Conservation (phyloP, 352 stramenopile genomes). For the Pythium chondricola region DNA sequence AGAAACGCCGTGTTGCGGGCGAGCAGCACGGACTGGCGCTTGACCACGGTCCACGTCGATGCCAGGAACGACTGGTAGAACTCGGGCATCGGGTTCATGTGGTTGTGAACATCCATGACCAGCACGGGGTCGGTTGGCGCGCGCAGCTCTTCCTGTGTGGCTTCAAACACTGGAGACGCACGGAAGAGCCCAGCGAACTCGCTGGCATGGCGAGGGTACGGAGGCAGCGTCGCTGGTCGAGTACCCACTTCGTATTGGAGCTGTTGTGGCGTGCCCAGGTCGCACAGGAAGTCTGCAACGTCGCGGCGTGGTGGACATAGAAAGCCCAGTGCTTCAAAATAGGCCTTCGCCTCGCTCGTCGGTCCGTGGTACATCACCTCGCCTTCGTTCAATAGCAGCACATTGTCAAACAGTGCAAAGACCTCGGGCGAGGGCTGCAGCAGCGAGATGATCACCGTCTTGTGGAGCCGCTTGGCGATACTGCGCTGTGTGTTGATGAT, state of each 20-base stretch:
- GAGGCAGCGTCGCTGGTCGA: conserved; percentile 3
- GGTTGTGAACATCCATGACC: conserved; percentile 61
- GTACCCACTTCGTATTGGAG: conserved; percentile 22
- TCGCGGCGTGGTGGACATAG: conserved; percentile 55
- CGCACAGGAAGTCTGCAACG: conserved; percentile 89
- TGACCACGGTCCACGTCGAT: conserved; percentile 36
- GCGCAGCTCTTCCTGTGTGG: conserved; percentile 58
- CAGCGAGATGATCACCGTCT: conserved; percentile 69
- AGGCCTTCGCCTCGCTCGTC: conserved; percentile 42
- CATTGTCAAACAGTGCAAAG: conserved; percentile 90
- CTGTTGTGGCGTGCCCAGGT: conserved; percentile 39
- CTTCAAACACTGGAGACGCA: conserved; percentile 29
- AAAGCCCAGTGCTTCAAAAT: conserved; percentile 78
- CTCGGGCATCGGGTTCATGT: conserved; percentile 29
- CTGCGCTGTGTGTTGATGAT: conserved; percentile 42
- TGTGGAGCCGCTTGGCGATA: conserved; percentile 36
- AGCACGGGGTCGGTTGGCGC: conserved; percentile 86
- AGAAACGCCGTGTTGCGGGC: conserved; percentile 50
- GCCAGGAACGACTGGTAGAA: conserved; percentile 40
- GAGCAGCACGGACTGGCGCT: conserved; percentile 65
- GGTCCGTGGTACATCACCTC: conserved; percentile 84
- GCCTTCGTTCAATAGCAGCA: conserved; percentile 89
- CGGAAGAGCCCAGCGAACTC: conserved; percentile 44
- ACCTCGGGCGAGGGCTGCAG: conserved; percentile 91
- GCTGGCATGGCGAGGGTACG: conserved; percentile 20